phyloP scores from a whole-genome alignment of 371 early-diverging fungal species.

The Modicella reniformis region DNA sequence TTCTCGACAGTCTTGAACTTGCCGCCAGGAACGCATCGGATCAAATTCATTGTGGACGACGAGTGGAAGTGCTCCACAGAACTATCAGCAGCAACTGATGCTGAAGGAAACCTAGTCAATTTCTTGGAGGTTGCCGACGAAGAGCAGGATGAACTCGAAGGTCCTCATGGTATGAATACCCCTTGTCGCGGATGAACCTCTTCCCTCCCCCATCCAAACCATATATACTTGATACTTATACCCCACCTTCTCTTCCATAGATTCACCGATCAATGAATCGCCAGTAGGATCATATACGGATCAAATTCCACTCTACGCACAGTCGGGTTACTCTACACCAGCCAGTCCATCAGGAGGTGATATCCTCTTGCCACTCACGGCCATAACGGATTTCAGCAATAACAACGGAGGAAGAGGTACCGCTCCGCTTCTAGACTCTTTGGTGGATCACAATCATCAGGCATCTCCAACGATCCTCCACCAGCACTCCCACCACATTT shows the following conservation, averaged over 20 bases:
- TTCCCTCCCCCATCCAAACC: too few relatives aligned
- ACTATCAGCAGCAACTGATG: slow-evolving; percentile 89
- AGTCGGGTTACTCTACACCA: slow-evolving; percentile 33
- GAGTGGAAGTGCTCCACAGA: slow-evolving; percentile 96
- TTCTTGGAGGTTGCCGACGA: slow-evolving; percentile 85
- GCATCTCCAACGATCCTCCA: slow-evolving; percentile 70
- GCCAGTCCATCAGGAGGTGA: slow-evolving; percentile 38
- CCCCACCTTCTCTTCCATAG: slow-evolving; percentile 9
- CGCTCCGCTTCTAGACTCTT: slow-evolving; percentile 24
- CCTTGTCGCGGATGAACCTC: not conserved
- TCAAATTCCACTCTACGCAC: slow-evolving; percentile 43
- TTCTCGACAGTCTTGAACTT: slow-evolving; percentile 87
- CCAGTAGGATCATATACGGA: slow-evolving; percentile 53
- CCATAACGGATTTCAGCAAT: slow-evolving; percentile 20
- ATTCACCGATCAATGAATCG: slow-evolving; percentile 49
- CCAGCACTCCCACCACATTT: slow-evolving; percentile 92
- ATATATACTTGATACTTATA: not conserved
- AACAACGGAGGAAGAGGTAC: slow-evolving; percentile 7
- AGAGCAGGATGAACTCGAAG: slow-evolving; percentile 53
- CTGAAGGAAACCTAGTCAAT: slow-evolving; percentile 95
- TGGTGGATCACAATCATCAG: slow-evolving; percentile 14
- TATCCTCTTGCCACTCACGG: slow-evolving; percentile 29
- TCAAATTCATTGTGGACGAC: slow-evolving; percentile 97
- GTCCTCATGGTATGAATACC: slow-evolving; percentile 42
- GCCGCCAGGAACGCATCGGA: slow-evolving; percentile 91